phyloP scores from a whole-genome alignment of 805 yeast species.

The Starmerella khaoyaiensis region DNA sequence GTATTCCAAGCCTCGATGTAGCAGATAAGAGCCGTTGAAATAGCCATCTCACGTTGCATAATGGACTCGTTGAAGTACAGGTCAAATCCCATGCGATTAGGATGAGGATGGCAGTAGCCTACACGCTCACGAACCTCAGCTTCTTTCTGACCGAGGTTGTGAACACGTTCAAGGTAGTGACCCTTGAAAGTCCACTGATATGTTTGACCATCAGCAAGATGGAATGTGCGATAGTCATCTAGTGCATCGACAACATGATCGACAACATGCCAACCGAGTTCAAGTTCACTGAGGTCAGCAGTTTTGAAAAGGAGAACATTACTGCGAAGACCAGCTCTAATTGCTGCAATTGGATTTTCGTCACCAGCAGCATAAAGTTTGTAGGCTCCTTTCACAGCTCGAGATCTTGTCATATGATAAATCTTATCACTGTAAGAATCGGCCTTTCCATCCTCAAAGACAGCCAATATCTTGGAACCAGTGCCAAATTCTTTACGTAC shows the following conservation, averaged over 20 bases:
- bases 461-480: slow-evolving; percentile 46
- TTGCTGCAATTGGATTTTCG: slow-evolving; percentile 45
- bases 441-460: slow-evolving; percentile 32
- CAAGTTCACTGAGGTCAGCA: slow-evolving; percentile 36
- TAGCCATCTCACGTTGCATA: slow-evolving; percentile 45
- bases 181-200: slow-evolving; percentile 58
- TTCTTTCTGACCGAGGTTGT: slow-evolving; percentile 50
- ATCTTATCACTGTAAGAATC: slow-evolving; percentile 29
- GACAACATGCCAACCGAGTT: slow-evolving; percentile 52
- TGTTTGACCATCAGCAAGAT: slow-evolving; percentile 44
- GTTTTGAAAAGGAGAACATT: slow-evolving; percentile 44
- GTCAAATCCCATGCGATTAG: slow-evolving; percentile 48
- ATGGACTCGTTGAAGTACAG: slow-evolving; percentile 41
- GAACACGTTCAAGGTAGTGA: slow-evolving; percentile 43
- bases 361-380: slow-evolving; percentile 39
- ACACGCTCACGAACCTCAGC: slow-evolving; percentile 51
- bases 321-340: slow-evolving; percentile 49
- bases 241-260: slow-evolving; percentile 48
- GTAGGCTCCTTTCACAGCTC: slow-evolving; percentile 56
- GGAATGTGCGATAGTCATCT: slow-evolving; percentile 48
- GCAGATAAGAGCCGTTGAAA: slow-evolving; percentile 47
- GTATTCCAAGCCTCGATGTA: slow-evolving; percentile 60
- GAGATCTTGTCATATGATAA: slow-evolving; percentile 46
- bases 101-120: slow-evolving; percentile 42
- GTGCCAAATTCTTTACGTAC: slow-evolving; percentile 47